phyloP scores from a whole-genome alignment of 768 basidiomycete genomes.

The Sarcodon sp. region DNA sequence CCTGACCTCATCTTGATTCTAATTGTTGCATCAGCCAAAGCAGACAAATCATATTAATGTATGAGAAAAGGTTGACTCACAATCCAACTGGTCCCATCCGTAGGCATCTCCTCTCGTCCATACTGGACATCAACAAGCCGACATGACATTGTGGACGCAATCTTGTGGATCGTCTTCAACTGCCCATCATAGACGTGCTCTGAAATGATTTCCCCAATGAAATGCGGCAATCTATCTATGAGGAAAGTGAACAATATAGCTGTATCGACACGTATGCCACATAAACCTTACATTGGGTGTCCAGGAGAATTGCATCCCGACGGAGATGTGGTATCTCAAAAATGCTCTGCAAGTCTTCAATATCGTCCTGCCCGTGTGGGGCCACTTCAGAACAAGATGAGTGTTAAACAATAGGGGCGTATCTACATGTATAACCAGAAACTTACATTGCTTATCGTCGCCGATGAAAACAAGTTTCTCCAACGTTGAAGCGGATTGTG shows the following conservation, averaged over 20 bases:
- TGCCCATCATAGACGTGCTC: constrained; percentile 45
- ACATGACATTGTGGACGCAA: constrained; percentile 35
- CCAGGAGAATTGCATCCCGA: constrained; percentile 36
- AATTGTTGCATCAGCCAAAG: not conserved
- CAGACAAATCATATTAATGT: constrained; percentile 1
- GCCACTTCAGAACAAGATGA: constrained; percentile 41
- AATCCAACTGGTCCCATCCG: constrained; percentile 23
- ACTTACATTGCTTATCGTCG: constrained; percentile 28
- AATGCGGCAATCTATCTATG: constrained; percentile 74
- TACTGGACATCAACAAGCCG: constrained; percentile 46
- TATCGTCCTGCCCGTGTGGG: constrained; percentile 64
- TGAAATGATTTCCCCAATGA: constrained; percentile 67
- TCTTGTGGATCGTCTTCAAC: constrained; percentile 44
- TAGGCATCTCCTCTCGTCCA: constrained; percentile 19
- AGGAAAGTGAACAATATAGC: constrained; percentile 5
- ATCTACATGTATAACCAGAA: not conserved
- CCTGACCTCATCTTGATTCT: constrained; percentile 53
- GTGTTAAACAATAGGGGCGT: not conserved
- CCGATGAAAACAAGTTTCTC: constrained; percentile 26
- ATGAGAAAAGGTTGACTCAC: constrained; percentile 11
- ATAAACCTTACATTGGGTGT: constrained; percentile 58
- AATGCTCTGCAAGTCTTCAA: constrained; percentile 53
- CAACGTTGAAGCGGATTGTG: constrained; percentile 12
- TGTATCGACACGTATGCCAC: not conserved
- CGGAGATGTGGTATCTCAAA: constrained; percentile 63